phyloP scores from a whole-genome alignment of 176 grass and related monocot species.

The Carex pumila region DNA sequence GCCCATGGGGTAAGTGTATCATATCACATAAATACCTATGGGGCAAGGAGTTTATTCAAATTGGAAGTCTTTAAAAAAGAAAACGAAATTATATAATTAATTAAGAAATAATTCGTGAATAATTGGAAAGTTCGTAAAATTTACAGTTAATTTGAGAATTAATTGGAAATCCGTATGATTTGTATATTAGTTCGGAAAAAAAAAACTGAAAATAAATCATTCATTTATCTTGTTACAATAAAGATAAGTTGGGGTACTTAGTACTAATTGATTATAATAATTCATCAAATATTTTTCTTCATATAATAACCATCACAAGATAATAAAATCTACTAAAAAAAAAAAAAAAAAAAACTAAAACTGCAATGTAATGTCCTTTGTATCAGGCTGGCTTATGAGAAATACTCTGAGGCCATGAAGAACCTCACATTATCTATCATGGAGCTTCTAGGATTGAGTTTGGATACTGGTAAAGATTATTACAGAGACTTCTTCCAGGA shows the following conservation, averaged over 20 bases:
- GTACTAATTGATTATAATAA: too few relatives aligned
- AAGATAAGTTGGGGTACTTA: background rate
- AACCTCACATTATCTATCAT: conserved; percentile 40
- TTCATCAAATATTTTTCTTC: too few relatives aligned
- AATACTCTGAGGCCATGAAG: conserved; percentile 65
- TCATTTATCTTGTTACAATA: background rate
- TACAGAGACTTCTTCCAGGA: conserved; percentile 66
- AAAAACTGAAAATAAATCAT: background rate
- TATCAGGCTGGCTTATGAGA: conserved; percentile 48
- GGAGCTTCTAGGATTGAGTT: conserved; percentile 69
- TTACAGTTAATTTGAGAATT: background rate
- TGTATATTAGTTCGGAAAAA: background rate
- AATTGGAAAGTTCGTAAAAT: background rate
- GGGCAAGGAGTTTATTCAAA: too few relatives aligned
- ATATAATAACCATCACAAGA: background rate
- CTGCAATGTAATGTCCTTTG: background rate
- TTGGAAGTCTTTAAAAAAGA: too few relatives aligned
- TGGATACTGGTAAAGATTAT: conserved; percentile 34
- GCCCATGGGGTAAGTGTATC: conserved; percentile 43
- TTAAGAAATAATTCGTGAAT: background rate
- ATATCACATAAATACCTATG: background rate
- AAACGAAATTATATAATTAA: background rate
- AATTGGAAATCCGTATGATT: background rate
- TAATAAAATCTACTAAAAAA: background rate
- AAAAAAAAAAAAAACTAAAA: background rate